Conservation (phyloP, 2,329 filamentous ascomycete genomes). For the Colletotrichum tropicale region DNA sequence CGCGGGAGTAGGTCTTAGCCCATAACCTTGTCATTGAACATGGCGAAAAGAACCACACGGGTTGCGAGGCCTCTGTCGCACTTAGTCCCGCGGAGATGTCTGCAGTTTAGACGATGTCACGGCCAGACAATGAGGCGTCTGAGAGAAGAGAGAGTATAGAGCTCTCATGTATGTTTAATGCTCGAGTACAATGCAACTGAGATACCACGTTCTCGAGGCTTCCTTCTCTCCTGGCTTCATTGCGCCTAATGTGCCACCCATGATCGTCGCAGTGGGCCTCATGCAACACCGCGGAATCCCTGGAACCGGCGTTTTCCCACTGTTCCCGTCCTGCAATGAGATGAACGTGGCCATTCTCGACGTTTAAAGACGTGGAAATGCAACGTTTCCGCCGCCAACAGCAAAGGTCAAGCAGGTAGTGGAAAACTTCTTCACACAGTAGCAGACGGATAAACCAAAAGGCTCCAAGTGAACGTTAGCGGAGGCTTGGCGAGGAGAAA, state of each 20-base stretch:
- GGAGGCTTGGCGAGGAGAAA: neutral
- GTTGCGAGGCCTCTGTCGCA: neutral
- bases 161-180: neutral
- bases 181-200: neutral
- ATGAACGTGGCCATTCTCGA: neutral
- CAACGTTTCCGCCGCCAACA: neutral
- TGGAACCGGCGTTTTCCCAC: neutral
- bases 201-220: neutral
- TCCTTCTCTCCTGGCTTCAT: neutral
- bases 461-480: neutral
- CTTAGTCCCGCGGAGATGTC: neutral
- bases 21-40: neutral
- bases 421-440: neutral
- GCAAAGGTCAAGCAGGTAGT: neutral
- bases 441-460: neutral
- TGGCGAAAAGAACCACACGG: neutral
- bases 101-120: neutral
- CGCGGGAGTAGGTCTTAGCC: constrained; percentile 25
- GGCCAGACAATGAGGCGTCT: neutral
- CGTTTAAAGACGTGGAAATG: neutral
- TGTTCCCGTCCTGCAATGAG: neutral
- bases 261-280: neutral
- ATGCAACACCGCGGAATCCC: neutral
- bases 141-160: neutral
- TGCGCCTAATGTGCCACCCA: neutral